Conservation (phyloP, 345 rosid species). For the Rhodamnia argentea region DNA sequence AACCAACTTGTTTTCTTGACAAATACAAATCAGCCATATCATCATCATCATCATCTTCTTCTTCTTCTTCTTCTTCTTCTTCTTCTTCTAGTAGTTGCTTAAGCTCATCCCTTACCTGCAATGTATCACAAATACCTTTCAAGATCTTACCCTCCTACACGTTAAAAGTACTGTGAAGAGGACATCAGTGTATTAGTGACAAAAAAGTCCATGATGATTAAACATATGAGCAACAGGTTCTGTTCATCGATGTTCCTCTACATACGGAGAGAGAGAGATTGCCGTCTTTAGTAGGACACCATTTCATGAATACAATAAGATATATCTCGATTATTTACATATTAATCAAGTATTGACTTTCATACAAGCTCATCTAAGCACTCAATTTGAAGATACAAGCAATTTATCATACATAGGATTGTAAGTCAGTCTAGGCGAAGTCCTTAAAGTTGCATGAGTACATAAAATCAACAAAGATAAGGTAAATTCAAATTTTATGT, state of each 20-base stretch:
- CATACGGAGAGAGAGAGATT: not conserved
- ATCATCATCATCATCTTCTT: slow-evolving; percentile 72
- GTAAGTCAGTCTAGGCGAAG: too few relatives aligned
- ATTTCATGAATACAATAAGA: not conserved
- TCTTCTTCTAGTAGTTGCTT: slow-evolving; percentile 81
- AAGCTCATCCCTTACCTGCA: slow-evolving; percentile 93
- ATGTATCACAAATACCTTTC: not conserved
- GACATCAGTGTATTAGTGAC: not conserved
- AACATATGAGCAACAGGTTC: too few relatives aligned
- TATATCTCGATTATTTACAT: not conserved
- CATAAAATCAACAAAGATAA: not conserved
- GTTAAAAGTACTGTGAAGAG: not conserved
- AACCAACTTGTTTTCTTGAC: slow-evolving; percentile 68
- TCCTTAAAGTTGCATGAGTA: not conserved
- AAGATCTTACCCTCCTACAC: not conserved
- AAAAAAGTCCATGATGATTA: not conserved
- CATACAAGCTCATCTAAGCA: not conserved
- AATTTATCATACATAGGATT: not conserved
- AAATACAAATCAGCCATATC: slow-evolving; percentile 97
- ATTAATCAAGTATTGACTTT: not conserved
- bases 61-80: too few relatives aligned
- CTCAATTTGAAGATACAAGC: not conserved
- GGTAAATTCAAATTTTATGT: not conserved
- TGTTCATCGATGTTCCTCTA: too few relatives aligned
- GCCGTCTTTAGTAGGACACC: not conserved